Evolutionary conservation across 2,329 filamentous ascomycete species (phyloP).

Genomic region (Trichocomaceae sp.): DNA sequence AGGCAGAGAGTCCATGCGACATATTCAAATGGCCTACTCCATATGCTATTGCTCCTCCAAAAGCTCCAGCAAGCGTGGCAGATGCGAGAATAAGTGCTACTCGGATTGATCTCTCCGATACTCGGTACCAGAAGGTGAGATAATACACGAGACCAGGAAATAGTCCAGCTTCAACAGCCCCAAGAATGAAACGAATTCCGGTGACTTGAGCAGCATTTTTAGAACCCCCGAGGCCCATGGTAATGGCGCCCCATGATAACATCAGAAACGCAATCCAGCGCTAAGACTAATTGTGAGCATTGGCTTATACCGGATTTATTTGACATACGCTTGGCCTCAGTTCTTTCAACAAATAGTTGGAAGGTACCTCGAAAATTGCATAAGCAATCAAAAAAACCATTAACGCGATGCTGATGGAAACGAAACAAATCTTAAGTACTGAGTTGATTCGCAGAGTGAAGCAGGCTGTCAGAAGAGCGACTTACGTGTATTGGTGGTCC

Average conservation of each 20-base stretch:
- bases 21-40: slow-evolving; percentile 39
- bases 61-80: slow-evolving; percentile 50
- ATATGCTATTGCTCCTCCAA: slow-evolving; percentile 52
- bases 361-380: slow-evolving; percentile 45
- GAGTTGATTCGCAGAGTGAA: not conserved
- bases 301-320: not conserved
- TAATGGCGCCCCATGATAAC: slow-evolving; percentile 44
- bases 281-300: slow-evolving; percentile 14
- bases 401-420: slow-evolving; percentile 34
- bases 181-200: slow-evolving; percentile 44
- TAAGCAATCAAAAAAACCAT: slow-evolving; percentile 47
- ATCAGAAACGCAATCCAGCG: slow-evolving; percentile 47
- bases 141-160: slow-evolving; percentile 46
- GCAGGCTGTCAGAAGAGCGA: not conserved
- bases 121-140: slow-evolving; percentile 51
- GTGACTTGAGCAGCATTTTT: slow-evolving; percentile 40
- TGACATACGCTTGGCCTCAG: slow-evolving; percentile 36
- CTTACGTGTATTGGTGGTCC: slow-evolving; percentile 52
- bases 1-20: slow-evolving; percentile 20
- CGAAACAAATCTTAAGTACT: slow-evolving; percentile 4
- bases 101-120: slow-evolving; percentile 51
- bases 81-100: slow-evolving; percentile 51
- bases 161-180: slow-evolving; percentile 46
- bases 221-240: slow-evolving; percentile 43
- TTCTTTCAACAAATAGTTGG: slow-evolving; percentile 46